A percentile compares a stretch with the other conserved stretches of the same genome.
These are phyloP conservation scores for Mollisiaceae sp. DNA, from an alignment of 2,329 filamentous ascomycete species.

Conservation along the genomic window DNA sequence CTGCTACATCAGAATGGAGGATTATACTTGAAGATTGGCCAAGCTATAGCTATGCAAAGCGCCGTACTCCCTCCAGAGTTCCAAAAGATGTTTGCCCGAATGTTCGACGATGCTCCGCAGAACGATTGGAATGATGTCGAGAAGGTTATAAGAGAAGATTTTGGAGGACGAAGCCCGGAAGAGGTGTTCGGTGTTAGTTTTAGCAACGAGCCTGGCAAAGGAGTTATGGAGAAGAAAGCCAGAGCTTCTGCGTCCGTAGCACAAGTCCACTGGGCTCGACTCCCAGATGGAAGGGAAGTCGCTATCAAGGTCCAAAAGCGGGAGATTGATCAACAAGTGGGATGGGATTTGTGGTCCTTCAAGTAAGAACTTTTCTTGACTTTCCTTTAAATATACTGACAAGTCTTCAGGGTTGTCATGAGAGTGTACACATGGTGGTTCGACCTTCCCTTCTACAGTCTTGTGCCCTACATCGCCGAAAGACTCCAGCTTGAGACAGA, in stretches of 20 bases:
- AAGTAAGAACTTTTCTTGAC: constrained; percentile 15
- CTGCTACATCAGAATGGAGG: constrained; percentile 87
- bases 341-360: constrained; percentile 82
- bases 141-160: constrained; percentile 85
- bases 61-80: constrained; percentile 93
- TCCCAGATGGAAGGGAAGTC: constrained; percentile 87
- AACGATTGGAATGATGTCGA: constrained; percentile 87
- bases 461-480: constrained; percentile 93
- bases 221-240: constrained; percentile 72
- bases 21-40: constrained; percentile 95
- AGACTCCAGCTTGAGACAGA: constrained; percentile 93
- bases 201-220: constrained; percentile 63
- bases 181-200: constrained; percentile 94
- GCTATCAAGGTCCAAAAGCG: constrained; percentile 97
- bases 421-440: constrained; percentile 86
- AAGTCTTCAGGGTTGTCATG: constrained; percentile 69
- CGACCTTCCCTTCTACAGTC: constrained; percentile 86
- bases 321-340: constrained; percentile 88
- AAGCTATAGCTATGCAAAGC: constrained; percentile 98
- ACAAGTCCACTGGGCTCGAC: constrained; percentile 92
- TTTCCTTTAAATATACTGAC: constrained; percentile 8
- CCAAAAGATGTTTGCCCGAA: constrained; percentile 91
- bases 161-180: constrained; percentile 80
- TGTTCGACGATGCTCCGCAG: constrained; percentile 98
- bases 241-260: constrained; percentile 83